A percentile compares a stretch with the other conserved stretches of the same genome.
phyloP scores from a whole-genome alignment of 176 grass and related monocot genomes.

The Carex scoparia region DNA sequence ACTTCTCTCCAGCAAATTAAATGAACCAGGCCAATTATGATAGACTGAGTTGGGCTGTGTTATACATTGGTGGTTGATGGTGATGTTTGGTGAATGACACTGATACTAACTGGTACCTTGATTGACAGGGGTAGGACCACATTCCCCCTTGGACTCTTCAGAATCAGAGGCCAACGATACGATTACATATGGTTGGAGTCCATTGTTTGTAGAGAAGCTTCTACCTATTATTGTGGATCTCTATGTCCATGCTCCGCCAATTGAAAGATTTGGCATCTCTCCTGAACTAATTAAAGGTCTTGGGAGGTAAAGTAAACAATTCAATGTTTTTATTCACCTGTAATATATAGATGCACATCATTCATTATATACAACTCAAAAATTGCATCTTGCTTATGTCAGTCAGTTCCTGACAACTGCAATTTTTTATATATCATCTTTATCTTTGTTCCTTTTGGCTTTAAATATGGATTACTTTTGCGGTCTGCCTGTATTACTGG shows the following conservation, averaged over 20 bases:
- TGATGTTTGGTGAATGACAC: neutral
- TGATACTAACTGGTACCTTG: neutral
- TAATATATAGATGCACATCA: neutral
- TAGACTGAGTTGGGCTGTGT: neutral
- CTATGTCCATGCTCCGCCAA: constrained; percentile 75
- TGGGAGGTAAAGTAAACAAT: constrained; percentile 60
- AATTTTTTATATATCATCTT: constrained; percentile 12
- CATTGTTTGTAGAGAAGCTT: constrained; percentile 85
- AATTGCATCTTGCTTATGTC: neutral
- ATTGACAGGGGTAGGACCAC: constrained; percentile 36
- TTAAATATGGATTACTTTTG: neutral
- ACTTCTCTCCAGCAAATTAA: neutral
- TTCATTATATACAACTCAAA: neutral
- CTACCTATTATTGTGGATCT: constrained; percentile 77
- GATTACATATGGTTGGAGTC: constrained; percentile 50
- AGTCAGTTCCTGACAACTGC: neutral
- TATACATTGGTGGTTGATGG: neutral
- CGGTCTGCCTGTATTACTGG: neutral
- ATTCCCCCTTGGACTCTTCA: constrained; percentile 10
- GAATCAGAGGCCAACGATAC: constrained; percentile 34
- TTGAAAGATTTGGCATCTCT: constrained; percentile 69
- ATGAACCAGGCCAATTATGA: neutral
- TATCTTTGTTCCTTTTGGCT: neutral
- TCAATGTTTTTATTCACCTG: neutral
- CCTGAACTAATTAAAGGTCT: constrained; percentile 74